Evolutionary conservation across 345 rosid genomes (phyloP).

Genomic region (Durio zibethinus): DNA sequence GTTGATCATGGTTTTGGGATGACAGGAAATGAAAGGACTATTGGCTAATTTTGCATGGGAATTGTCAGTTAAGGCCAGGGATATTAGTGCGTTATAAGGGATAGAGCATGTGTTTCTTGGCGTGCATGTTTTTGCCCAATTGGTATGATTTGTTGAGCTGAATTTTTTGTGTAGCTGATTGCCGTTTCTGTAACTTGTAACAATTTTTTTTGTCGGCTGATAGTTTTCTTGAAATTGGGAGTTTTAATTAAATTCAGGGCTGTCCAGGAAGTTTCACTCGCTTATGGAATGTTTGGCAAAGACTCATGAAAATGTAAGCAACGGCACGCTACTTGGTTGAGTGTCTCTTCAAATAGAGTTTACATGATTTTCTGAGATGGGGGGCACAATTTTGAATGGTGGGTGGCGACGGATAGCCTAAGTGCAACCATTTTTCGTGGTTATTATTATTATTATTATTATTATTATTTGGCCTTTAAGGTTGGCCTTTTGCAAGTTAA

Average conservation of each 20-base stretch:
- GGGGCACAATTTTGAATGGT: conserved; percentile 21
- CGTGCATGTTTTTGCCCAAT: conserved; percentile 44
- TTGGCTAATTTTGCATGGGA: conserved; percentile 16
- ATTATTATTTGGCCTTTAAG: no score
- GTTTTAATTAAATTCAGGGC: conserved; percentile 7
- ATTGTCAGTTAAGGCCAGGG: background rate
- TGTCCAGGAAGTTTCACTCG: conserved; percentile 5
- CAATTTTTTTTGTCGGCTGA: background rate
- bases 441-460: no score
- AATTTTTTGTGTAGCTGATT: conserved; percentile 25
- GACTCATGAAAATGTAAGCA: background rate
- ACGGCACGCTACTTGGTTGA: conserved; percentile 13
- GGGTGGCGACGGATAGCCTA: conserved; percentile 75
- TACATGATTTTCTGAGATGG: background rate
- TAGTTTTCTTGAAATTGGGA: conserved; percentile 3
- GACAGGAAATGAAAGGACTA: conserved; percentile 18
- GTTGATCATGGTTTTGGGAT: conserved; percentile 41
- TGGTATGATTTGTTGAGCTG: conserved; percentile 90
- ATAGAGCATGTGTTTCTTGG: conserved; percentile 33
- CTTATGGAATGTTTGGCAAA: conserved; percentile 15
- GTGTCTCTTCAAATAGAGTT: conserved; percentile 11
- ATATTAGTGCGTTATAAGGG: conserved; percentile 29
- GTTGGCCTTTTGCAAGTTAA: conserved; percentile 13
- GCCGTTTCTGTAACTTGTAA: background rate
- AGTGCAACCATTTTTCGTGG: conserved; percentile 24